Evolutionary conservation across 345 rosid species (phyloP).

Genomic region (rapeseed (Brassica napus)): Da-Ae NC_063440.1:28274001-28274500

Average conservation of each 20-base stretch:
- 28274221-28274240: not conserved
- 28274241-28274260: slow-evolving; percentile 15
- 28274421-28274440: slow-evolving; percentile 52
- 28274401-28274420: not conserved
- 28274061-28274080: slow-evolving; percentile 70
- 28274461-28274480: slow-evolving; percentile 98
- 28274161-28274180: slow-evolving; percentile 94
- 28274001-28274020: slow-evolving; percentile 33
- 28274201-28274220: not conserved
- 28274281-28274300: slow-evolving; percentile 92
- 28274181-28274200: slow-evolving; percentile 45
- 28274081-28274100: slow-evolving; percentile 82
- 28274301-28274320: slow-evolving; percentile 76
- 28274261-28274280: not conserved
- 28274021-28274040: slow-evolving; percentile 48
- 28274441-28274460: slow-evolving; percentile 93
- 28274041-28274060: slow-evolving; percentile 61
- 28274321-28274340: slow-evolving; percentile 80
- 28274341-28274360: not conserved
- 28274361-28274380: not conserved
- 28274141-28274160: slow-evolving; percentile 95
- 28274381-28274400: slow-evolving; percentile 11
- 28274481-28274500: slow-evolving; percentile 92
- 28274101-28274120: slow-evolving; percentile 89
- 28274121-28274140: slow-evolving; percentile 85